A percentile compares a stretch with the other conserved stretches of the same genome.
These are phyloP conservation scores for Acorus gramineus DNA, from an alignment of 106 monocot genomes.

Conservation along the genomic window DNA sequence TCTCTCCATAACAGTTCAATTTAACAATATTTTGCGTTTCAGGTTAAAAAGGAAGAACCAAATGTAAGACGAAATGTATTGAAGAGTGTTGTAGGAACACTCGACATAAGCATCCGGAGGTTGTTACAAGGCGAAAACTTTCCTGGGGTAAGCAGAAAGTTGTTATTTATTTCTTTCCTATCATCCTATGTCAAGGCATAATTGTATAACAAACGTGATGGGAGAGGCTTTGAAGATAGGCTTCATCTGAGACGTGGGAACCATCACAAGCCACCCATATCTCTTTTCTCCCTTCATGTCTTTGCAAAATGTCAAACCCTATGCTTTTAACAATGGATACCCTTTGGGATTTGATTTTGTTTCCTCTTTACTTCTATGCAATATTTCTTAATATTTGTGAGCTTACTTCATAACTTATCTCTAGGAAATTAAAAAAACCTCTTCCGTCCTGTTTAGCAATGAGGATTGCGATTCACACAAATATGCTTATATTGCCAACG, in stretches of 20 bases:
- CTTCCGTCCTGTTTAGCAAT: constrained; percentile 9
- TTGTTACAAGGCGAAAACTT: constrained; percentile 27
- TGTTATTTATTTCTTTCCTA: neutral
- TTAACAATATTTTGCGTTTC: neutral
- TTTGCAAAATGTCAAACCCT: too few relatives aligned
- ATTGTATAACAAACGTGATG: too few relatives aligned
- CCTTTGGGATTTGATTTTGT: too few relatives aligned
- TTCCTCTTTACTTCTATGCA: neutral
- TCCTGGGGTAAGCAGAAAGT: constrained; percentile 24
- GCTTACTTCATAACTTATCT: neutral
- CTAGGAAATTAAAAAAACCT: constrained; percentile 15
- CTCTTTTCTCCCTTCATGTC: too few relatives aligned
- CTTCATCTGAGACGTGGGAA: too few relatives aligned
- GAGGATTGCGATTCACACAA: constrained; percentile 7
- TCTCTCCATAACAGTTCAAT: too few relatives aligned
- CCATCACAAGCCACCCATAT: too few relatives aligned
- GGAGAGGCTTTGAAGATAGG: too few relatives aligned
- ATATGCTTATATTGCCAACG: constrained; percentile 42
- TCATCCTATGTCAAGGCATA: neutral
- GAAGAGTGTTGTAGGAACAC: constrained; percentile 44
- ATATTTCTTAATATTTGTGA: neutral
- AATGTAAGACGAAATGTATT: constrained; percentile 32
- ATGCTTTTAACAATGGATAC: too few relatives aligned
- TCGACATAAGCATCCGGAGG: constrained; percentile 35
- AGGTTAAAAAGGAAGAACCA: constrained; percentile 51